Conservation (phyloP, 768 basidiomycete genomes). For the Cystofilobasidium capitatum region DNA sequence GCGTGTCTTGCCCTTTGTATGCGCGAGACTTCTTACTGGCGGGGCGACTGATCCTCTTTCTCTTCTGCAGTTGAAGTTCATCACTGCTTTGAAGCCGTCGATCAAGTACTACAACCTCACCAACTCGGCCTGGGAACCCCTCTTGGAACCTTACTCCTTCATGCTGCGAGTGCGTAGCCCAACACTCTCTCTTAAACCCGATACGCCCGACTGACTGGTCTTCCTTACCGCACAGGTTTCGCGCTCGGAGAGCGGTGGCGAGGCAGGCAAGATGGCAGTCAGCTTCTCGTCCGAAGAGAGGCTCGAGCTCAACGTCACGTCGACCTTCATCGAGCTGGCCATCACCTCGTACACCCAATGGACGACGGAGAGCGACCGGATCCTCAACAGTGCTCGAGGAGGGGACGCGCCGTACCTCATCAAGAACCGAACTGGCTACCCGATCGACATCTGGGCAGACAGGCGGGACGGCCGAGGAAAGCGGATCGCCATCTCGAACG, state of each 20-base stretch:
- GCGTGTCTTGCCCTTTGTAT: constrained; percentile 29
- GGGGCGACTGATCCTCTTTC: constrained; percentile 1
- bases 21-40: not conserved
- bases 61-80: constrained; percentile 62
- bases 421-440: constrained; percentile 78
- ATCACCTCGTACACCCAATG: constrained; percentile 62
- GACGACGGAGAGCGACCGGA: constrained; percentile 61
- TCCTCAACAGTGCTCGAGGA: constrained; percentile 68
- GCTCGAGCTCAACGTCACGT: constrained; percentile 81
- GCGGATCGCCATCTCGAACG: constrained; percentile 55
- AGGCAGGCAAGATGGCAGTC: constrained; percentile 44
- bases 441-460: constrained; percentile 78
- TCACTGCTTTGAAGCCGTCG: constrained; percentile 66
- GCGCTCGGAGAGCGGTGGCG: constrained; percentile 32
- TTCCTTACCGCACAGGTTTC: constrained; percentile 26
- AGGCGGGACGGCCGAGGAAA: constrained; percentile 45
- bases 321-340: constrained; percentile 77
- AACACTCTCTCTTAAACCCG: constrained; percentile 14
- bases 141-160: constrained; percentile 95
- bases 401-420: constrained; percentile 89
- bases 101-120: constrained; percentile 94
- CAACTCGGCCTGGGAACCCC: constrained; percentile 96
- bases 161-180: constrained; percentile 50
- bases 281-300: constrained; percentile 66
- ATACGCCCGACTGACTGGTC: not conserved